A percentile compares a stretch with the other conserved stretches of the same genome.
Evolutionary conservation across 331 rosid species (phyloP).

Genomic region (Acacia pycnantha): DNA sequence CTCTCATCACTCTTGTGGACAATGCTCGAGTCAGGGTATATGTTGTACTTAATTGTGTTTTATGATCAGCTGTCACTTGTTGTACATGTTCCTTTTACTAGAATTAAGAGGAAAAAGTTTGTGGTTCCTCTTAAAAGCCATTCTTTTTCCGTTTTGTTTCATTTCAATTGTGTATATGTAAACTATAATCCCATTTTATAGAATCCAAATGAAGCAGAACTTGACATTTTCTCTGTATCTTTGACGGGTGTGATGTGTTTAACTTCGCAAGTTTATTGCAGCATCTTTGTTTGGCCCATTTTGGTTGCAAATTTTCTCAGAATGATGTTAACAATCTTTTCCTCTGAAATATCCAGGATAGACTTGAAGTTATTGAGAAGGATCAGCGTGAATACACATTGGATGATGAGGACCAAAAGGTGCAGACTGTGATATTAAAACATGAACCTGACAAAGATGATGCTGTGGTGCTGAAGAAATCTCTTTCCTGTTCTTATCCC

Average conservation of each 20-base stretch:
- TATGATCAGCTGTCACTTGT: constrained; percentile 17
- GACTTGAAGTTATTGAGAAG: constrained; percentile 81
- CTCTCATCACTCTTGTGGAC: constrained; percentile 91
- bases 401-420: constrained; percentile 88
- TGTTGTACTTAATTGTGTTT: constrained; percentile 18
- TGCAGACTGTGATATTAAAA: constrained; percentile 79
- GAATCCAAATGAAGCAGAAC: background rate
- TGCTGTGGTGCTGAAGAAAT: constrained; percentile 78
- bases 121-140: background rate
- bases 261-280: constrained; percentile 11
- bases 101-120: background rate
- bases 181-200: background rate
- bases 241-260: constrained; percentile 1
- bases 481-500: constrained; percentile 91
- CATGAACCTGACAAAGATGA: constrained; percentile 75
- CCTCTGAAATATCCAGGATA: constrained; percentile 61
- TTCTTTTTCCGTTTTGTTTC: background rate
- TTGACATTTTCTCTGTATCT: constrained; percentile 2
- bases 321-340: constrained; percentile 17
- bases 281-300: background rate
- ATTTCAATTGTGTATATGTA: background rate
- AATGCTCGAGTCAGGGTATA: constrained; percentile 97
- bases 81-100: constrained; percentile 6
- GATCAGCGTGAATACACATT: constrained; percentile 94
- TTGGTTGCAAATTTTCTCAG: constrained; percentile 14